A percentile compares a stretch with the other conserved stretches of the same genome.
Conservation (phyloP, 768 basidiomycete genomes). For the Lentinula sp. region DNA sequence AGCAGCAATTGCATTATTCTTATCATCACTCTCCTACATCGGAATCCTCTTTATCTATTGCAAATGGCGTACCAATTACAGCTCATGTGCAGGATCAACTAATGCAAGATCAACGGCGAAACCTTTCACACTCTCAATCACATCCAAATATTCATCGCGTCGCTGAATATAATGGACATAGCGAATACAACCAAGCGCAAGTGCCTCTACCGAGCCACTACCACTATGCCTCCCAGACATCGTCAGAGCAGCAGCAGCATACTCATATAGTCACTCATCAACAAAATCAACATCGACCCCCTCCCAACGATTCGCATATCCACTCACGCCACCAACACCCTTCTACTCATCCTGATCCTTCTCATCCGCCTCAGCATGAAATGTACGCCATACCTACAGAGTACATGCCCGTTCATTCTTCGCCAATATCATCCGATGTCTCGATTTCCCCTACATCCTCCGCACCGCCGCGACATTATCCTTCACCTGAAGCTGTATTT, state of each 20-base stretch:
- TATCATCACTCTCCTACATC: neutral
- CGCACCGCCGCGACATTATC: constrained; percentile 7
- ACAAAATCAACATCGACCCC: constrained; percentile 5
- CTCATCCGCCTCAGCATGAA: constrained; percentile 21
- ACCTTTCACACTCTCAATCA: neutral
- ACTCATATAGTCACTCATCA: constrained; percentile 5
- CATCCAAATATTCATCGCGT: neutral
- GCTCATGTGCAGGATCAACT: neutral
- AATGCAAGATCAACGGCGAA: constrained; percentile 3
- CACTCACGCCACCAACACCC: constrained; percentile 9
- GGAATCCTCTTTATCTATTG: neutral
- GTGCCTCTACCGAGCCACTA: neutral
- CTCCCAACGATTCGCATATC: neutral
- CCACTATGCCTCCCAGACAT: neutral
- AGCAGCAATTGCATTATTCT: constrained; percentile 1
- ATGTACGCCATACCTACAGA: constrained; percentile 24
- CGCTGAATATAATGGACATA: neutral
- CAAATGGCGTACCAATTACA: neutral
- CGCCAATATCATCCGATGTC: neutral
- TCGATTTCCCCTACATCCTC: constrained; percentile 8
- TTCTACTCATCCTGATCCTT: constrained; percentile 8
- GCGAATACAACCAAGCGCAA: neutral
- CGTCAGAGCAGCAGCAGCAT: neutral
- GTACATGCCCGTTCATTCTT: constrained; percentile 12
- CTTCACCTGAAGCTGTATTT: constrained; percentile 5